These are phyloP conservation scores for Talaromyces stipitatus DNA, from an alignment of 495 filamentous ascomycete genomes.

Conservation along the genomic window DNA sequence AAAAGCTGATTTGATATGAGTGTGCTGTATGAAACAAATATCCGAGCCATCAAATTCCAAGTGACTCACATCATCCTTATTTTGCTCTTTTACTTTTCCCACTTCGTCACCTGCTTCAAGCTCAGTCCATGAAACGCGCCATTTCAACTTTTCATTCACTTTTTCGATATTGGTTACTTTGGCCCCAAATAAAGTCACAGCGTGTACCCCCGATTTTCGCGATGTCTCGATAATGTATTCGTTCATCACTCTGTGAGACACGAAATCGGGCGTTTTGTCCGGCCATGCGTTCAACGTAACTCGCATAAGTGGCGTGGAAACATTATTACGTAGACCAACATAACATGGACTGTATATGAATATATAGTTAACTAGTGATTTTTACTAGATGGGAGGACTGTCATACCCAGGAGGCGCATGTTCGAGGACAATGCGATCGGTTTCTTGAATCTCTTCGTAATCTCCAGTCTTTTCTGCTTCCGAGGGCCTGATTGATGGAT, in stretches of 20 bases:
- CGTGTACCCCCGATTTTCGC: conserved; percentile 36
- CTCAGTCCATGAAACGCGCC: conserved; percentile 38
- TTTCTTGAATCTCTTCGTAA: conserved; percentile 14
- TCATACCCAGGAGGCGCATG: conserved; percentile 46
- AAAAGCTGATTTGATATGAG: conserved; percentile 28
- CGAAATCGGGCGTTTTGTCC: conserved; percentile 46
- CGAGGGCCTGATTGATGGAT: conserved; percentile 44
- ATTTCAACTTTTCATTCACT: conserved; percentile 24
- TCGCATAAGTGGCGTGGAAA: conserved; percentile 52
- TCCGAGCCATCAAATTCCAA: neutral
- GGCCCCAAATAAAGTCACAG: conserved; percentile 45
- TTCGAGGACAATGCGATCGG: conserved; percentile 19
- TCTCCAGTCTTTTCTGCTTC: conserved; percentile 19
- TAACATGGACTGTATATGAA: conserved; percentile 43
- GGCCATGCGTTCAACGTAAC: conserved; percentile 54
- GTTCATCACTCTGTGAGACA: conserved; percentile 46
- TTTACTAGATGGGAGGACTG: neutral
- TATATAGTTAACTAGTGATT: neutral
- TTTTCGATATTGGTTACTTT: conserved; percentile 49
- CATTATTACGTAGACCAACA: conserved; percentile 55
- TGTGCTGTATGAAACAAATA: neutral
- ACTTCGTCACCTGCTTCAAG: conserved; percentile 27
- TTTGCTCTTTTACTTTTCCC: conserved; percentile 13
- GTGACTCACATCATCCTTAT: conserved; percentile 9
- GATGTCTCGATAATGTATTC: conserved; percentile 55